Evolutionary conservation across 345 rosid species (phyloP).

Genomic region (Gossypium herbaceum): DNA sequence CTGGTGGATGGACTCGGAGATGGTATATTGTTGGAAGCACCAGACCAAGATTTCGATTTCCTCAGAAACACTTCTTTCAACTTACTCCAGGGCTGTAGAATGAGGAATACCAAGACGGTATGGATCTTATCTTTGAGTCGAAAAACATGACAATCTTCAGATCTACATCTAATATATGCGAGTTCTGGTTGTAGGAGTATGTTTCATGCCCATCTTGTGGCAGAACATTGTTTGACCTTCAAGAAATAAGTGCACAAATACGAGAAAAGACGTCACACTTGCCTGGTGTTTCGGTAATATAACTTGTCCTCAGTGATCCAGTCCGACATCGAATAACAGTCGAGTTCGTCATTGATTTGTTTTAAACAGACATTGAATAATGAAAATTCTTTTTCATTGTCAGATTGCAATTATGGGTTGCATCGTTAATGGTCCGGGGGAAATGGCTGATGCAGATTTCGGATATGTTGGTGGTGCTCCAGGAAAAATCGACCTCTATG

Average conservation of each 20-base stretch:
- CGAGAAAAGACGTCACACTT: slow-evolving; percentile 88
- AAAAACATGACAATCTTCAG: background rate
- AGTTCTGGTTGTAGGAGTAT: slow-evolving; percentile 58
- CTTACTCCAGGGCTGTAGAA: slow-evolving; percentile 95
- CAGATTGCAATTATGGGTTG: slow-evolving; percentile 99
- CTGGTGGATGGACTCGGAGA: slow-evolving; percentile 98
- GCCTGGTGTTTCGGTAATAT: slow-evolving; percentile 91
- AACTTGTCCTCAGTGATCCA: background rate
- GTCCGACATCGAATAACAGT: background rate
- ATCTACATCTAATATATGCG: slow-evolving; percentile 6
- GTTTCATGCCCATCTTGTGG: slow-evolving; percentile 98
- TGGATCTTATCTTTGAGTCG: slow-evolving; percentile 1
- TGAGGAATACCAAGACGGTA: slow-evolving; percentile 99
- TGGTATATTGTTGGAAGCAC: slow-evolving; percentile 83
- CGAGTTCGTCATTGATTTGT: background rate
- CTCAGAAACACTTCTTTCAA: slow-evolving; percentile 88
- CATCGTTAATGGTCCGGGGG: slow-evolving; percentile 98
- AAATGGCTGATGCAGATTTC: slow-evolving; percentile 99
- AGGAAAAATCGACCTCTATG: slow-evolving; percentile 93
- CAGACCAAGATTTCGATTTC: slow-evolving; percentile 82
- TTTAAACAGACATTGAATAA: background rate
- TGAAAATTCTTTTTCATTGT: background rate
- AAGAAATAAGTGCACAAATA: slow-evolving; percentile 91
- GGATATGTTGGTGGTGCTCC: slow-evolving; percentile 98
- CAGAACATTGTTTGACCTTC: slow-evolving; percentile 93